Conservation (phyloP, 2,329 filamentous ascomycete species). For the Bimuria novae-zelandiae region DNA sequence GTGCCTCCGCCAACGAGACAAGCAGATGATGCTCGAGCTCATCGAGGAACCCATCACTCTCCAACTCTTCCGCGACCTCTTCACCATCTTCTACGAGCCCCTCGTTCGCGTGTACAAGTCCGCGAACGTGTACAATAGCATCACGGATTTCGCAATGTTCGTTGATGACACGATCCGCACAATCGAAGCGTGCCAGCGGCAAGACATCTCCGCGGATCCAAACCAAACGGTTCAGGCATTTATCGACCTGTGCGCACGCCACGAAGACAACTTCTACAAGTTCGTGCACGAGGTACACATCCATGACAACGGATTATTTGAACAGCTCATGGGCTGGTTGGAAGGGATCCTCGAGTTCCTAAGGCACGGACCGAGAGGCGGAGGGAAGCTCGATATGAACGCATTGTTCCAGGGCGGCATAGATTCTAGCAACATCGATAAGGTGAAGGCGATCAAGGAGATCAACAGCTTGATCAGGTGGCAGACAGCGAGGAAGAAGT, state of each 20-base stretch:
- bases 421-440: constrained; percentile 69
- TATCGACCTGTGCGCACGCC: constrained; percentile 92
- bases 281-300: constrained; percentile 98
- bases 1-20: constrained; percentile 87
- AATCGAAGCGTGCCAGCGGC: constrained; percentile 67
- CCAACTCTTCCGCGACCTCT: constrained; percentile 92
- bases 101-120: constrained; percentile 97
- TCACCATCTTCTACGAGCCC: constrained; percentile 98
- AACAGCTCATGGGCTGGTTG: constrained; percentile 95
- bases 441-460: constrained; percentile 73
- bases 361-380: constrained; percentile 75
- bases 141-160: constrained; percentile 94
- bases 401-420: constrained; percentile 84
- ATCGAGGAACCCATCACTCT: constrained; percentile 97
- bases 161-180: constrained; percentile 90
- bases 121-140: constrained; percentile 95
- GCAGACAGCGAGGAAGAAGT: constrained; percentile 95
- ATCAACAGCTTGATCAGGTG: constrained; percentile 86
- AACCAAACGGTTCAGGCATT: constrained; percentile 98
- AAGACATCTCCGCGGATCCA: constrained; percentile 89
- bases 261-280: constrained; percentile 98
- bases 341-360: constrained; percentile 95
- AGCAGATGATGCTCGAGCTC: constrained; percentile 93
- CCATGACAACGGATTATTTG: constrained; percentile 95
- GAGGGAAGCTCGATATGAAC: constrained; percentile 91